Evolutionary conservation across 345 rosid genomes (phyloP), one percentile per base, ranked within the genome.

Genomic region (Hypericum perforatum): DNA sequence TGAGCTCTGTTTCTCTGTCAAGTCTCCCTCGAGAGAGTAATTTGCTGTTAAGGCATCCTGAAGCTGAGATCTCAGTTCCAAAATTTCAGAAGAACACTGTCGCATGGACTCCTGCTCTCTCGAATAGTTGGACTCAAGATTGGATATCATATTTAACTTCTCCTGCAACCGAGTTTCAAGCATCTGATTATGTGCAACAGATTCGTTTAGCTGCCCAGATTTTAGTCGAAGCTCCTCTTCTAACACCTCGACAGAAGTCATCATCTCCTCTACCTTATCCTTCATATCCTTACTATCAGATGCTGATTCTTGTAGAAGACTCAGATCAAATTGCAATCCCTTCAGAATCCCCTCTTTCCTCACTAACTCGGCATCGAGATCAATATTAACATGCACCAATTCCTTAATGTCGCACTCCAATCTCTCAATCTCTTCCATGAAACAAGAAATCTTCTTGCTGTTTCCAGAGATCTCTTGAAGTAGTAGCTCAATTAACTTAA

Each of bases 231-330:
- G 80, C 57, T 90, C 76, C 43, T 77, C 78, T 70, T 87, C 96
- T 58, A 82, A 71, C 42, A 76, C 78, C 80, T 80, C 84, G 63
- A 82, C 50, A 42, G 74, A 68, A 64, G 75, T 74, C 65, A 66
- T 65, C 71, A 86, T 68, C 66, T 80, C 88, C 61, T 78, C 79
- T 49, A 86, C 71, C 71, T 81, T 82, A 72, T 87, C 96, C 67
- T 83, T 83, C 65, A 76, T 80, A 65, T 92, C 98, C 58, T 67
- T 82, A 11, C 76, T 69, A 57, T 62, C 80, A 50, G 96, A 87
- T 54, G 94, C 88, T 62, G 98, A 85, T 60, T 87, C 98, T 64
- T 91, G 98, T 65, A 91, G 63, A 59, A 85, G 69, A 70, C 94
- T 81, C 52, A 87, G 71, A 71, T 92, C 95, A 76, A 92, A 92